Conservation (phyloP, 306 rosid genomes). For the Carpinus fangiana region DNA sequence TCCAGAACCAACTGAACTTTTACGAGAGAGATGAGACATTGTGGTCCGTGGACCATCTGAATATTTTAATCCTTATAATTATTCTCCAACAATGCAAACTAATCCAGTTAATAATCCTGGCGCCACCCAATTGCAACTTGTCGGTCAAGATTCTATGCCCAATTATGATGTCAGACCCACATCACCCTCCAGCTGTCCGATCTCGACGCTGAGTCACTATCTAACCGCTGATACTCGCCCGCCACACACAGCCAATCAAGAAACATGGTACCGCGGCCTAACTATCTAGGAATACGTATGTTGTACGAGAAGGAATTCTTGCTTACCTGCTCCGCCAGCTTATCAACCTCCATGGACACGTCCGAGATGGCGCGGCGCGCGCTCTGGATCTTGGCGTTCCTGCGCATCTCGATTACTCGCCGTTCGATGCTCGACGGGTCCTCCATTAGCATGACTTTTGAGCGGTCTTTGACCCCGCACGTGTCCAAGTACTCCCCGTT, state of each 20-base stretch:
- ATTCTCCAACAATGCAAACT: neutral
- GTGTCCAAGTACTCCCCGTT: constrained; percentile 62
- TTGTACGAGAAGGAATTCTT: too few relatives aligned
- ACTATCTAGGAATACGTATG: too few relatives aligned
- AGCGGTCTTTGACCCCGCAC: constrained; percentile 72
- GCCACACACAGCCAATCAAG: neutral
- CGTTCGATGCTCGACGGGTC: constrained; percentile 75
- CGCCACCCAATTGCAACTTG: neutral
- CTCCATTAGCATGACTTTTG: constrained; percentile 58
- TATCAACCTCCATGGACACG: constrained; percentile 50
- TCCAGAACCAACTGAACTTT: neutral
- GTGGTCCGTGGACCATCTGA: neutral
- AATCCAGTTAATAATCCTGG: neutral
- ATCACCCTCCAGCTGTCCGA: neutral
- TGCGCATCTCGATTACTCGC: constrained; percentile 47
- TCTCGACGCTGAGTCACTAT: neutral
- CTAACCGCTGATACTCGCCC: neutral
- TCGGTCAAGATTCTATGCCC: neutral
- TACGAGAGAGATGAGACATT: neutral
- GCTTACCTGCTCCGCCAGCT: constrained; percentile 64
- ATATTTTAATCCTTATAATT: neutral
- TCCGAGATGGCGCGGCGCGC: constrained; percentile 59
- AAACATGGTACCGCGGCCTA: neutral
- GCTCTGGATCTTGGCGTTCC: constrained; percentile 56
- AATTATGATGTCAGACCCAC: neutral